phyloP scores from a whole-genome alignment of 208 protist genomes.

The Leishmania lainsoni region DNA sequence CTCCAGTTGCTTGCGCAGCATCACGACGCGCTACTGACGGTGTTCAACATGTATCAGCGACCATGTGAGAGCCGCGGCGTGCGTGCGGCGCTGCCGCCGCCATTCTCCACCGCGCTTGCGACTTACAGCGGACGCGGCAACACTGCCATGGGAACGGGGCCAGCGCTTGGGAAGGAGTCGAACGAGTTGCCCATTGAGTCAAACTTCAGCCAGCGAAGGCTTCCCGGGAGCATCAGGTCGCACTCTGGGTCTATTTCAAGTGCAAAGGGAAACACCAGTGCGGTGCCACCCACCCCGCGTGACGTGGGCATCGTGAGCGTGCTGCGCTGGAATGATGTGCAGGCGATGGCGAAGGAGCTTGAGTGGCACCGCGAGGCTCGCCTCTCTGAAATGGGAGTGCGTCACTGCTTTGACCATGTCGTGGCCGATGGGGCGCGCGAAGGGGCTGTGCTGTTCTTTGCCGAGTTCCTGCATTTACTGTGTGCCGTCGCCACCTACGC shows the following conservation, averaged over 20 bases:
- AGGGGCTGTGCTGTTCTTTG: constrained; percentile 60
- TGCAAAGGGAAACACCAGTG: neutral
- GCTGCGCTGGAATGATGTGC: constrained; percentile 42
- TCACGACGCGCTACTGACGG: constrained; percentile 43
- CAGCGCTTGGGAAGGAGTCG: neutral
- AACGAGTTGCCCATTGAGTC: neutral
- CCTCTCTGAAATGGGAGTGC: constrained; percentile 25
- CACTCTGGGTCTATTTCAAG: neutral
- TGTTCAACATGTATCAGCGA: constrained; percentile 52
- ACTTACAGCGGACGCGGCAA: constrained; percentile 13
- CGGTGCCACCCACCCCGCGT: neutral
- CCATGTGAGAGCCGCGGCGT: constrained; percentile 66
- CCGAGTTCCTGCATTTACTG: constrained; percentile 69
- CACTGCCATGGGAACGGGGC: neutral
- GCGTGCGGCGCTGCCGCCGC: constrained; percentile 49
- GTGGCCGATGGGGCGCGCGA: constrained; percentile 49
- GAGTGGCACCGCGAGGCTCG: constrained; percentile 36
- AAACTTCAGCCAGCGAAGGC: neutral
- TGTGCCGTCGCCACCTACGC: constrained; percentile 59
- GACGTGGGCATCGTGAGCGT: constrained; percentile 77
- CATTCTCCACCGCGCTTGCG: constrained; percentile 32
- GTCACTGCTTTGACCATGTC: constrained; percentile 45
- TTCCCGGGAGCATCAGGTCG: neutral
- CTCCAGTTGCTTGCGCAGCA: constrained; percentile 36
- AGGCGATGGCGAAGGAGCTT: constrained; percentile 54